A percentile compares a stretch with the other conserved stretches of the same genome.
Evolutionary conservation across 257 asterid species (phyloP).

Genomic region (Gentiana dahurica): DNA sequence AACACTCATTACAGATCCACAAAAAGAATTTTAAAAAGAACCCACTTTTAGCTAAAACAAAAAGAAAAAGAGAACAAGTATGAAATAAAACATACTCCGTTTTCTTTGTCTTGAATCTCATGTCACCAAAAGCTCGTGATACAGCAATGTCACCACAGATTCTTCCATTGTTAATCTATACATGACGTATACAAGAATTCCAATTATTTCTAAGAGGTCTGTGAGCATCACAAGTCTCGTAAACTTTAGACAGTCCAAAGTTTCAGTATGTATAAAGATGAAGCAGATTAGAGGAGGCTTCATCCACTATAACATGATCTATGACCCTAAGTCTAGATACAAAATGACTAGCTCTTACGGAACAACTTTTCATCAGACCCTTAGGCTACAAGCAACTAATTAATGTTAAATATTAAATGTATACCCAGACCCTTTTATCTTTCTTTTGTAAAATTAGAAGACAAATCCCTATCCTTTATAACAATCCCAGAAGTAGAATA

Average conservation of each 20-base stretch:
- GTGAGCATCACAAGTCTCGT: not conserved
- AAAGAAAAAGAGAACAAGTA: constrained; percentile 3
- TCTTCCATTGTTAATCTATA: constrained; percentile 78
- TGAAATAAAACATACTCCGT: constrained; percentile 36
- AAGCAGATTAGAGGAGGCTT: too few relatives aligned
- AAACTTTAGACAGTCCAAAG: not conserved
- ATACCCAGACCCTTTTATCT: too few relatives aligned
- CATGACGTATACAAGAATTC: constrained; percentile 3
- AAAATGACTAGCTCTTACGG: too few relatives aligned
- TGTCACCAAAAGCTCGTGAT: constrained; percentile 97
- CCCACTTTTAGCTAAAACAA: not conserved
- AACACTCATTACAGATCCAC: not conserved
- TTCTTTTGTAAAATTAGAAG: too few relatives aligned
- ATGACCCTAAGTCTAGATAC: too few relatives aligned
- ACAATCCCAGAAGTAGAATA: not conserved
- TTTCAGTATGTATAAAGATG: too few relatives aligned
- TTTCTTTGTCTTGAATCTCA: constrained; percentile 77
- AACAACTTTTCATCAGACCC: too few relatives aligned
- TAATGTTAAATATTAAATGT: too few relatives aligned
- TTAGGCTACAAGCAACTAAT: too few relatives aligned
- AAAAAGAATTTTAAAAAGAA: constrained; percentile 2
- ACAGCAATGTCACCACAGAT: constrained; percentile 92
- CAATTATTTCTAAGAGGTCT: not conserved
- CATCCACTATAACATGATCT: too few relatives aligned
- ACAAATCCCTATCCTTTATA: not conserved